These are phyloP conservation scores for Yarrowia divulgata DNA, from an alignment of 805 yeast species.

Conservation along the genomic window DNA sequence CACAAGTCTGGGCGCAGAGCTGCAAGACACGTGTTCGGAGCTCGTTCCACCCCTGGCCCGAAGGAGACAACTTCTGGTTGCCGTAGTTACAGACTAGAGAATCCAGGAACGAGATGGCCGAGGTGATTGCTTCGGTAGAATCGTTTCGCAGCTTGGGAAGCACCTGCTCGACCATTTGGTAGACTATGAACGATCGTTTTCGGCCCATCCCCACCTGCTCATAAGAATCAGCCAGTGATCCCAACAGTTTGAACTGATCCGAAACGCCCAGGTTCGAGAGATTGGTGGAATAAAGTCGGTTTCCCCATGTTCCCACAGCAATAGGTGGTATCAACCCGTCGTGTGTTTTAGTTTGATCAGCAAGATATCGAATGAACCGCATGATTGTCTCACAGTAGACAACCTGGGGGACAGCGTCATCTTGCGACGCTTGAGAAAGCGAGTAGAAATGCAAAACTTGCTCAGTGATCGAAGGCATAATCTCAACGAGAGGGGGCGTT, in stretches of 20 bases:
- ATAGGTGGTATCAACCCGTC: constrained; percentile 42
- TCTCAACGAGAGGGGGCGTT: constrained; percentile 7
- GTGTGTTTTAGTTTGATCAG: constrained; percentile 13
- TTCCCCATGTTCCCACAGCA: constrained; percentile 60
- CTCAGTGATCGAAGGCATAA: constrained; percentile 46
- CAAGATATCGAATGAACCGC: constrained; percentile 61
- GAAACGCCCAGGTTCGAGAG: constrained; percentile 56
- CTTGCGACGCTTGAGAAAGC: constrained; percentile 62
- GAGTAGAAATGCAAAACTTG: constrained; percentile 54
- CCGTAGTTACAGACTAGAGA: constrained; percentile 63
- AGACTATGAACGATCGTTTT: constrained; percentile 51
- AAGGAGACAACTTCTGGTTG: constrained; percentile 52
- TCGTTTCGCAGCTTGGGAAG: constrained; percentile 30
- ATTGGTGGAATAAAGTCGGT: constrained; percentile 56
- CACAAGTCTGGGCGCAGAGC: constrained; percentile 61
- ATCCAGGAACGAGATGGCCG: constrained; percentile 54
- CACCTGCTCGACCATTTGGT: constrained; percentile 31
- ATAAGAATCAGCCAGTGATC: constrained; percentile 70
- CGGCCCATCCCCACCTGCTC: constrained; percentile 65
- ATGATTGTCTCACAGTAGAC: constrained; percentile 77
- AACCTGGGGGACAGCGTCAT: constrained; percentile 81
- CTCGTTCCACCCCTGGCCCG: constrained; percentile 59
- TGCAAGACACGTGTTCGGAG: constrained; percentile 64
- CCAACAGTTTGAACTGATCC: constrained; percentile 68
- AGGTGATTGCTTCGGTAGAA: constrained; percentile 15